Base-by-base conservation (phyloP, 441 rosid species). In the Eutrema salsugineum region DNA sequence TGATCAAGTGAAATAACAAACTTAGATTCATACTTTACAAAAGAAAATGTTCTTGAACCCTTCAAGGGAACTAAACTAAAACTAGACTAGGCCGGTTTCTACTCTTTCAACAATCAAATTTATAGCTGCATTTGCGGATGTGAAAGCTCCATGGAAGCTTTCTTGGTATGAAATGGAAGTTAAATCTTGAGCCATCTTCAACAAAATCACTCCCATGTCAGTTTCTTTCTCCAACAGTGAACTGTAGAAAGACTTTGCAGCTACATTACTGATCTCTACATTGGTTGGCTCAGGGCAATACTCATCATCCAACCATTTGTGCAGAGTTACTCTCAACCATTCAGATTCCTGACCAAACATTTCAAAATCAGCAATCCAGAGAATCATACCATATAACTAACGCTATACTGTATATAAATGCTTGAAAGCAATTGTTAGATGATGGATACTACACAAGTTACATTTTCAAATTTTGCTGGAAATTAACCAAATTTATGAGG, bases 221-320 rank as follows among this genome's bases (percentile, higher is more conserved):
- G 84, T 81, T 73, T 75, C 78, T 72, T 86, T 82, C 80, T 78
- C 82, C 15, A 86, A 35, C 82, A 91, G 71, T 19, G 91, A 91
- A 48, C 60, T 39, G 68, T 83, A 78, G 70, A 78, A 83, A 0
- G 93, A 84, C 47, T 38, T 66, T 0, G 97, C 91, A 61, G 97
- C 96, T 62, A 91, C 89, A 54, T 84, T 39, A 70, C 94, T 91
- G 78, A 93, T 89, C 70, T 86, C 84, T 7, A 84, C 83, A 73
- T 91, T 93, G n/a, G 94, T 91, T 66, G 86, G 87, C 84, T 91
- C 98, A 10, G 96, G 98, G 73, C 96, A 93, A 78, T 89, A 93
- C 78, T 93, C 98, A 74, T 91, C 98, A 63, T 93, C 95, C 64
- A 93, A 76, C 98, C 97, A 93, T 76, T 88, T 91, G 67, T 88